Conservation (phyloP, 2,329 filamentous ascomycete species). For the Alternaria sp. region DNA sequence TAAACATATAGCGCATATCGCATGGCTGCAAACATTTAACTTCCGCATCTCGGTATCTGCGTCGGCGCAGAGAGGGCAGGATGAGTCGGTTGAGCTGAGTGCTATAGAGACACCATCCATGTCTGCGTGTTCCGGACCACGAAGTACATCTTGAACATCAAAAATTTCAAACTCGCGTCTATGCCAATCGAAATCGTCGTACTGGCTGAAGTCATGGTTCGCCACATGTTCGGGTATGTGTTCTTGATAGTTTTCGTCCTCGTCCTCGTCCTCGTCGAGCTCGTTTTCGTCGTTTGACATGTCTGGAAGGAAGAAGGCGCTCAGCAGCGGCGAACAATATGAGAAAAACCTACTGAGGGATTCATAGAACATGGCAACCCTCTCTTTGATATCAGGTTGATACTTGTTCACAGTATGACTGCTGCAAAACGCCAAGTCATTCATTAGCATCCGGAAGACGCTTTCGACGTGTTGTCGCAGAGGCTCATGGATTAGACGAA, state of each 20-base stretch:
- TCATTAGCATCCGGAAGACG: background rate
- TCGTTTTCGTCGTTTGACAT: background rate
- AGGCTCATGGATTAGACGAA: background rate
- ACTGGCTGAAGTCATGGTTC: background rate
- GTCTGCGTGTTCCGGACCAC: background rate
- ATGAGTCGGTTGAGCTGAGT: background rate
- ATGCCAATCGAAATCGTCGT: background rate
- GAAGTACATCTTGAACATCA: background rate
- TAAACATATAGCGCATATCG: slow-evolving; percentile 5
- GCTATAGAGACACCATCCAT: background rate
- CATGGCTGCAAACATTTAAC: slow-evolving; percentile 7
- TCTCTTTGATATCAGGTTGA: background rate
- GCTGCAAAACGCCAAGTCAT: background rate
- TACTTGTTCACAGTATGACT: background rate
- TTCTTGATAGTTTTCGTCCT: background rate
- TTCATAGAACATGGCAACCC: background rate
- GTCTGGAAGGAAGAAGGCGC: background rate
- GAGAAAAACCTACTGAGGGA: background rate
- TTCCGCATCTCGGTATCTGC: background rate
- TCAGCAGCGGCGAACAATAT: background rate
- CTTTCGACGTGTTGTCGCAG: background rate
- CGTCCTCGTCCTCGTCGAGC: background rate
- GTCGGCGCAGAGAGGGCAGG: slow-evolving; percentile 8
- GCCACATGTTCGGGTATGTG: background rate
- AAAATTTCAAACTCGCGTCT: background rate